Percentiles rank a stretch among this genome's conserved stretches.
Conservation (phyloP, 495 filamentous ascomycete genomes). For the Podospora appendiculata region DNA sequence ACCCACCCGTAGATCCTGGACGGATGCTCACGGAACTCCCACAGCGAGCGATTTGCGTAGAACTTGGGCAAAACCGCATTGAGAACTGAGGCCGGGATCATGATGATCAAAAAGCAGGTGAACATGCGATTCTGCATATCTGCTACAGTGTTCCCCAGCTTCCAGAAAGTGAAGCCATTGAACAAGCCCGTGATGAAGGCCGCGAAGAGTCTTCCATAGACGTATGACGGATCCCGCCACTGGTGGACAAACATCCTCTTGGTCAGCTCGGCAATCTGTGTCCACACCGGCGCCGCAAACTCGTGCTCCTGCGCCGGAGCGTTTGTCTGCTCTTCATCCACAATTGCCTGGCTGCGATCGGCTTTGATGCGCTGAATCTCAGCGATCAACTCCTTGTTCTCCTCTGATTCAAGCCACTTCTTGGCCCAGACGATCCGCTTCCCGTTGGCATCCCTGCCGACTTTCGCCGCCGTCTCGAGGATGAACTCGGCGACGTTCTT, state of each 20-base stretch:
- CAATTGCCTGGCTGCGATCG: not conserved
- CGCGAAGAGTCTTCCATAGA: slow-evolving; percentile 60
- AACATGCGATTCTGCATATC: slow-evolving; percentile 81
- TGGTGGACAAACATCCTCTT: slow-evolving; percentile 68
- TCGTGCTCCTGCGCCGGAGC: slow-evolving; percentile 11
- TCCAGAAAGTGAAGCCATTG: slow-evolving; percentile 85
- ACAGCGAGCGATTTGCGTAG: slow-evolving; percentile 67
- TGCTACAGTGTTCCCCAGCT: slow-evolving; percentile 55
- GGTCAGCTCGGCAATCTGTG: slow-evolving; percentile 41
- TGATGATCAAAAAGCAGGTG: slow-evolving; percentile 64
- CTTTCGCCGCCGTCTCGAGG: slow-evolving; percentile 71
- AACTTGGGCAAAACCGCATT: slow-evolving; percentile 82
- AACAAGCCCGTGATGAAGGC: slow-evolving; percentile 50
- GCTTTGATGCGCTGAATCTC: slow-evolving; percentile 64
- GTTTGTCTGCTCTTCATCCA: not conserved
- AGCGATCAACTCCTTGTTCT: slow-evolving; percentile 54
- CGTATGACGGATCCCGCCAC: slow-evolving; percentile 70
- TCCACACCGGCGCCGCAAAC: slow-evolving; percentile 26
- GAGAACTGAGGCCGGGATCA: slow-evolving; percentile 60
- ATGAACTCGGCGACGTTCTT: slow-evolving; percentile 80
- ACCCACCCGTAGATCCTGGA: slow-evolving; percentile 77
- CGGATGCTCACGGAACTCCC: slow-evolving; percentile 68
- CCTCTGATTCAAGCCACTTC: slow-evolving; percentile 65
- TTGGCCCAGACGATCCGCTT: slow-evolving; percentile 71
- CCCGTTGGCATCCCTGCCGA: slow-evolving; percentile 56